Evolutionary conservation across 2,329 filamentous ascomycete species (phyloP).

Genomic region (Fonsecaea monophora): DNA sequence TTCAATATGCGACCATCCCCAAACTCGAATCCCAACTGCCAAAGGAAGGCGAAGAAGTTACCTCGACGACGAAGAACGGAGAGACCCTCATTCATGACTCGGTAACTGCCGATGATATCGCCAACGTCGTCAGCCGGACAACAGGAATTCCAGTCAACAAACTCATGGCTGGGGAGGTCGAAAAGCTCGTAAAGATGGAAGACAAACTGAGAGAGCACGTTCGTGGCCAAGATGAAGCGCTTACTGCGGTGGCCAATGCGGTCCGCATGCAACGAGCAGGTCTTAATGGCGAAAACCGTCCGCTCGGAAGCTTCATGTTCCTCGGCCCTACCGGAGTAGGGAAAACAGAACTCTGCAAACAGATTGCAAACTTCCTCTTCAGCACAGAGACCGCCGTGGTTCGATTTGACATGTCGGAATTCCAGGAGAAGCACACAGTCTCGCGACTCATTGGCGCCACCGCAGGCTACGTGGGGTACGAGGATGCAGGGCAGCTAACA

Average conservation of each 20-base stretch:
- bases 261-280: conserved; percentile 94
- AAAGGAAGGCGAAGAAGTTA: conserved; percentile 65
- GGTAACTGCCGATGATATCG: conserved; percentile 95
- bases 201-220: conserved; percentile 82
- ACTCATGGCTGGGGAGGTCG: conserved; percentile 88
- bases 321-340: conserved; percentile 94
- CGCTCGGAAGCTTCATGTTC: conserved; percentile 96
- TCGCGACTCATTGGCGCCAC: conserved; percentile 90
- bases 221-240: conserved; percentile 90
- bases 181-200: conserved; percentile 96
- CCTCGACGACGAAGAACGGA: conserved; percentile 47
- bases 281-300: conserved; percentile 87
- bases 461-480: conserved; percentile 94
- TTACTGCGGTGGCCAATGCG: conserved; percentile 88
- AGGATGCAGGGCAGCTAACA: conserved; percentile 93
- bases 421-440: conserved; percentile 96
- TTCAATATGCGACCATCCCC: conserved; percentile 88
- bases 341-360: conserved; percentile 97
- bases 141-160: conserved; percentile 94
- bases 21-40: conserved; percentile 78
- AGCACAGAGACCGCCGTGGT: conserved; percentile 89
- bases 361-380: conserved; percentile 90
- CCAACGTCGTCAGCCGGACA: conserved; percentile 84
- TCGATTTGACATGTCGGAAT: conserved; percentile 97
- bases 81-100: conserved; percentile 84